A percentile compares a stretch with the other conserved stretches of the same genome.
phyloP scores from a whole-genome alignment of 805 yeast genomes.

The Pichia phayaonensis region DNA sequence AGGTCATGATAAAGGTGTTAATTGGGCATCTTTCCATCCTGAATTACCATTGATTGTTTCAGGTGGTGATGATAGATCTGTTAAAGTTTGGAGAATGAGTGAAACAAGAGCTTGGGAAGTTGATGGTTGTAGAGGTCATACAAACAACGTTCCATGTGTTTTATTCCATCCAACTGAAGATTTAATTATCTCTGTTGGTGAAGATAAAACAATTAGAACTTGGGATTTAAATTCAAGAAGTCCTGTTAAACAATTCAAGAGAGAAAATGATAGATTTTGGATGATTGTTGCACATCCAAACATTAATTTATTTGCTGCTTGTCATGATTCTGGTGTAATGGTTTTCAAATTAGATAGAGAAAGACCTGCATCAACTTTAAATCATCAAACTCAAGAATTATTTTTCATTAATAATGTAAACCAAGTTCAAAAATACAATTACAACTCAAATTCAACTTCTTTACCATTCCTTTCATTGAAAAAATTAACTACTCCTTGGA shows the following conservation, averaged over 20 bases:
- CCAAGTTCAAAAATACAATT: slow-evolving; percentile 77
- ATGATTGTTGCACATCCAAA: slow-evolving; percentile 79
- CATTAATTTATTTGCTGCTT: slow-evolving; percentile 89
- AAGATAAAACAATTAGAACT: slow-evolving; percentile 90
- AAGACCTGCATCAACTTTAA: slow-evolving; percentile 65
- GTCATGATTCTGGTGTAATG: slow-evolving; percentile 97
- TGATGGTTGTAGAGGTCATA: slow-evolving; percentile 96
- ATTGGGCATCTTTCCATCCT: slow-evolving; percentile 98
- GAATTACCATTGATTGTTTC: slow-evolving; percentile 90
- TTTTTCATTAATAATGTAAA: slow-evolving; percentile 75
- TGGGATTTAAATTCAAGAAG: slow-evolving; percentile 96
- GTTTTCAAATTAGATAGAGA: slow-evolving; percentile 96
- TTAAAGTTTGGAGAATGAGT: slow-evolving; percentile 95
- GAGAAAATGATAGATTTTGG: slow-evolving; percentile 96
- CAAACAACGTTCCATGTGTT: slow-evolving; percentile 83
- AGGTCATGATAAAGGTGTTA: slow-evolving; percentile 98
- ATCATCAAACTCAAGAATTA: slow-evolving; percentile 58
- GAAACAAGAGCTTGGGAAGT: slow-evolving; percentile 99
- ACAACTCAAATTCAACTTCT: slow-evolving; percentile 51
- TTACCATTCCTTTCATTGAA: slow-evolving; percentile 79
- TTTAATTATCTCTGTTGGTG: slow-evolving; percentile 85
- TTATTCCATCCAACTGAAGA: slow-evolving; percentile 92
- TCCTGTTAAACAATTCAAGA: slow-evolving; percentile 87
- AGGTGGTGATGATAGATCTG: slow-evolving; percentile 92
- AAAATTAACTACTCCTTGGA: slow-evolving; percentile 80